A percentile compares a stretch with the other conserved stretches of the same genome.
Evolutionary conservation across 805 yeast genomes (phyloP).

Genomic region (Pichia sporocuriosa): DNA sequence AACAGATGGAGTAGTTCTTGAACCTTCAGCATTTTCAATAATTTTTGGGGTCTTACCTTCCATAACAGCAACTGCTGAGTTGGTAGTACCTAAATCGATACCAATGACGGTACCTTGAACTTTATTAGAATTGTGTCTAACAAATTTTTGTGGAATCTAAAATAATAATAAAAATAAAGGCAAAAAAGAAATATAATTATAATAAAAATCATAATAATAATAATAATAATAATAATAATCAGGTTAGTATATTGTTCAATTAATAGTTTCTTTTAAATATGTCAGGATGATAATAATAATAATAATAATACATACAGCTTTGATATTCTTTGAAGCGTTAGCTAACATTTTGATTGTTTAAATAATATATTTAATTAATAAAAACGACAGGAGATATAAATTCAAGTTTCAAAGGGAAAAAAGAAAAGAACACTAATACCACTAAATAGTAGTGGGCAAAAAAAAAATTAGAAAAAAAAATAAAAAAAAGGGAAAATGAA

Average conservation of each 20-base stretch:
- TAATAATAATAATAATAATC: not conserved
- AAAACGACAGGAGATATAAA: too few relatives aligned
- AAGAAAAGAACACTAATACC: too few relatives aligned
- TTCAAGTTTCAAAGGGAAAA: not conserved
- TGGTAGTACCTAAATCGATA: constrained; percentile 80
- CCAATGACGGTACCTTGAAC: constrained; percentile 53
- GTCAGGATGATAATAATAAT: not conserved
- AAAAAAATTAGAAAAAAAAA: not conserved
- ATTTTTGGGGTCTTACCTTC: constrained; percentile 57
- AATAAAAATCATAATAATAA: constrained; percentile 14
- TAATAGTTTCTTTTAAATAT: too few relatives aligned
- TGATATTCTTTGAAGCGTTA: constrained; percentile 28
- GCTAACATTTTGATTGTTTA: constrained; percentile 24
- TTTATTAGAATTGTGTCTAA: constrained; percentile 31
- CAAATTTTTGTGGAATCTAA: constrained; percentile 21
- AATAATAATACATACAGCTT: constrained; percentile 21
- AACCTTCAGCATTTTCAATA: constrained; percentile 73
- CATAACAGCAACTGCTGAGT: constrained; percentile 78
- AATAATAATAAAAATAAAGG: not conserved
- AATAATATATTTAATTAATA: too few relatives aligned
- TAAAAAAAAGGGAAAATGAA: not conserved
- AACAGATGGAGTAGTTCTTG: constrained; percentile 72
- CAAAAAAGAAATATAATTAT: constrained; percentile 10
- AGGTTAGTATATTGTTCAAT: not conserved
- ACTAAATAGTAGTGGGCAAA: too few relatives aligned